Evolutionary conservation across 2,329 filamentous ascomycete species (phyloP).

Genomic region (Beauveria bassiana): DNA sequence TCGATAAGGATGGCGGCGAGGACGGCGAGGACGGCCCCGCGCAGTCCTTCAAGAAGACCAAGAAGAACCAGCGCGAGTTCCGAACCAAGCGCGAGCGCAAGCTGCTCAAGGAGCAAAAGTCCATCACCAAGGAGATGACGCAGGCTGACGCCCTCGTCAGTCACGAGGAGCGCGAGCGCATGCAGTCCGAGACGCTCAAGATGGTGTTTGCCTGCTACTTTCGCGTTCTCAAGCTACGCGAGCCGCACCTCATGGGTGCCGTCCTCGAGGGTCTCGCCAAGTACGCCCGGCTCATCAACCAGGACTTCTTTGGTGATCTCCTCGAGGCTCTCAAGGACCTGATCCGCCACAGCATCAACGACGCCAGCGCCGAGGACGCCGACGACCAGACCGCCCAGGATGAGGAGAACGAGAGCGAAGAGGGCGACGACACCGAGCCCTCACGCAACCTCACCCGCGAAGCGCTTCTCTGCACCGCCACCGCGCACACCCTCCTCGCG

Average conservation of each 20-base stretch:
- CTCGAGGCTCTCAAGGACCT: constrained; percentile 92
- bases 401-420: constrained; percentile 33
- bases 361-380: constrained; percentile 38
- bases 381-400: constrained; percentile 38
- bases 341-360: constrained; percentile 64
- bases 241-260: constrained; percentile 86
- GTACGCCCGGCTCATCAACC: constrained; percentile 95
- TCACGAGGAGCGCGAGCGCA: constrained; percentile 85
- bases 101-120: constrained; percentile 73
- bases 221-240: constrained; percentile 77
- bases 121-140: constrained; percentile 85
- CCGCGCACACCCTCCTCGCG: constrained; percentile 90
- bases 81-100: constrained; percentile 85
- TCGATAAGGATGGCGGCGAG: constrained; percentile 44
- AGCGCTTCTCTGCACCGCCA: constrained; percentile 87
- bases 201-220: constrained; percentile 95
- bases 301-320: constrained; percentile 96
- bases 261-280: constrained; percentile 90
- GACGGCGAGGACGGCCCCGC: constrained; percentile 15
- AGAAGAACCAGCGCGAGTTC: constrained; percentile 73
- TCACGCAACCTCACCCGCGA: constrained; percentile 74
- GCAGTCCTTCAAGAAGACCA: constrained; percentile 42
- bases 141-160: constrained; percentile 85
- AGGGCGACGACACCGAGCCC: constrained; percentile 31
- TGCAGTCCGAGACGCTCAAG: constrained; percentile 93